Conservation (phyloP, 106 monocot genomes). For the Apostasia shenzhenica region DNA sequence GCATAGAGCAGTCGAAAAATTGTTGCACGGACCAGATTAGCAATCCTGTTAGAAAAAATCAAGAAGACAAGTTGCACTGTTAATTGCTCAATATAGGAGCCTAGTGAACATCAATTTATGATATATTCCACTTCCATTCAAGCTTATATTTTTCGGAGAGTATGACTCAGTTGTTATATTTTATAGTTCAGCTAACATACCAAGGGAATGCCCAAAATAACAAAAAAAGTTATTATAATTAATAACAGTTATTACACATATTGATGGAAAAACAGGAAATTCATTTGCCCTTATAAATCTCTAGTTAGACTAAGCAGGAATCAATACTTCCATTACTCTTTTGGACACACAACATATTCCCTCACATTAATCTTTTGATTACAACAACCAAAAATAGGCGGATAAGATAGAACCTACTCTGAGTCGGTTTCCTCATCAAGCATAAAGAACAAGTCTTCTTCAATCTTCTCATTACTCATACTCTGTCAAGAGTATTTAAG, state of each 20-base stretch:
- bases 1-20: constrained; percentile 68
- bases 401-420: constrained; percentile 46
- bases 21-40: constrained; percentile 66
- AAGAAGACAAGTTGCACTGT: background rate
- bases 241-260: background rate
- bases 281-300: background rate
- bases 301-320: background rate
- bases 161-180: background rate
- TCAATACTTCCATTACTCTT: background rate
- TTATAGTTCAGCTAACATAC: background rate
- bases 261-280: background rate
- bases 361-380: background rate
- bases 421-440: constrained; percentile 99
- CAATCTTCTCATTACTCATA: constrained; percentile 76
- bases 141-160: too few relatives aligned
- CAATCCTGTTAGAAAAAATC: constrained; percentile 57
- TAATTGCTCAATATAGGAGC: too few relatives aligned
- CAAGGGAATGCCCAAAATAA: background rate
- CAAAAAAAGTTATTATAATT: background rate
- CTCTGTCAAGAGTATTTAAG: constrained; percentile 32
- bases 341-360: too few relatives aligned
- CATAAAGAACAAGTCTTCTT: constrained; percentile 88
- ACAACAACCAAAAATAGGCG: background rate
- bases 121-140: too few relatives aligned
- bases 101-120: too few relatives aligned